Evolutionary conservation across 768 basidiomycete genomes (phyloP).

Genomic region (Leccinum aurantiacum): DNA sequence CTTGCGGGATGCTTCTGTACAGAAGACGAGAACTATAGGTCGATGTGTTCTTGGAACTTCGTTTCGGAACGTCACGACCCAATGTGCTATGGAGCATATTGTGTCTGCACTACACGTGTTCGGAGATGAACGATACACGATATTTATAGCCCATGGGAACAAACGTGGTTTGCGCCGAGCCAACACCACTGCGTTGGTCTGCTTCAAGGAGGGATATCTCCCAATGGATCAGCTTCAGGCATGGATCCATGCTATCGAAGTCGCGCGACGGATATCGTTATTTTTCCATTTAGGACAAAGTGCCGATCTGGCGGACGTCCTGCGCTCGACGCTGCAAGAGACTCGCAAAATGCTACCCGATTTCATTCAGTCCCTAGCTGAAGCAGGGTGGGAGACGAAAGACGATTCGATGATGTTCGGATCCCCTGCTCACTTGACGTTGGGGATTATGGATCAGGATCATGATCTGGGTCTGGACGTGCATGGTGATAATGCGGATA

Average conservation of each 20-base stretch:
- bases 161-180: neutral
- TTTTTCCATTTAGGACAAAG: neutral
- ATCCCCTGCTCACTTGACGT: conserved; percentile 24
- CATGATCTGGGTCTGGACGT: neutral
- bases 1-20: conserved; percentile 39
- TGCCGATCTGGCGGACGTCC: conserved; percentile 7
- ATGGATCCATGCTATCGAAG: conserved; percentile 41
- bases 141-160: conserved; percentile 43
- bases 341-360: conserved; percentile 14
- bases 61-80: conserved; percentile 29
- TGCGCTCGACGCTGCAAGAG: conserved; percentile 12
- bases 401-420: conserved; percentile 34
- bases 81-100: conserved; percentile 16
- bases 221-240: conserved; percentile 53
- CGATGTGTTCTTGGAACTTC: conserved; percentile 52
- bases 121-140: conserved; percentile 46
- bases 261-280: conserved; percentile 7
- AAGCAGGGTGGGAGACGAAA: conserved; percentile 40
- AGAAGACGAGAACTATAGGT: conserved; percentile 35
- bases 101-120: conserved; percentile 40
- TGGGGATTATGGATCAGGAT: conserved; percentile 7
- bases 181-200: conserved; percentile 37
- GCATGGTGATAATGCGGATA: conserved; percentile 11
- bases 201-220: conserved; percentile 51
- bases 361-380: conserved; percentile 20